Evolutionary conservation across 75 land plant species (phyloP), one percentile per base, ranked within the genome.

Genomic region (Selaginella moellendorffii): DNA sequence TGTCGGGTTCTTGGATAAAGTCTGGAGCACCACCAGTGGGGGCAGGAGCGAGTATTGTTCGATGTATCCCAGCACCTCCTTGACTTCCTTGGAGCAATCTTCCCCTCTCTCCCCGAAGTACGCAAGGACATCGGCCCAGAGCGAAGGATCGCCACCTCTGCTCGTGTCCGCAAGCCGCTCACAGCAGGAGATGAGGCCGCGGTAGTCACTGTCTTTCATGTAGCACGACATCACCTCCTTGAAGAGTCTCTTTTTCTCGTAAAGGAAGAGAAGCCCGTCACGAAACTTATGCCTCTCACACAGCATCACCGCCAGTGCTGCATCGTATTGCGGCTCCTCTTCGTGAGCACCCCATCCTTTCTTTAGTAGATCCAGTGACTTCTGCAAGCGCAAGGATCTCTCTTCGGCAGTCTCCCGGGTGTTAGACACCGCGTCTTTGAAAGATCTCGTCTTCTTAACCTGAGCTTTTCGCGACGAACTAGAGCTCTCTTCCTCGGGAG

Each of bases 41-140:
- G 97, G 97, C 56, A 92, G 81, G 24, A 92, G 66, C 62, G 88
- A 81, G 76, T 88, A 85, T 71, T 82, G 83, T 69, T 92, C 97
- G 56, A 92, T 70, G 64, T 83, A 85, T 2, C 82, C 79, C 61
- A 92, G 73, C 23, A 85, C 85, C 69, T 92, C 96, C 69, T 78
- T 88, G 2, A 92, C 97, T 83, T 92, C 97, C 65, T 88, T 85
- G 22, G 97, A 75, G 71, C 97, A 92, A 58, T 92, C 95, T 73
- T 87, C 95, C 26, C 95, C 97, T 62, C 84, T 82, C 58, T 92
- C 97, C 31, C 97, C 97, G 75, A 92, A 92, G 64, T 92, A 92
- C 30, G 81, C 77, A 46, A 92, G 65, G 31, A 92, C 71, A 76
- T 92, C 97, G 31, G 75, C 86, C 97, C 97, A 92, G 27, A 92